Base-by-base conservation (phyloP, 129 eudicot genomes). In the Smallanthus sonchifolius region DNA sequence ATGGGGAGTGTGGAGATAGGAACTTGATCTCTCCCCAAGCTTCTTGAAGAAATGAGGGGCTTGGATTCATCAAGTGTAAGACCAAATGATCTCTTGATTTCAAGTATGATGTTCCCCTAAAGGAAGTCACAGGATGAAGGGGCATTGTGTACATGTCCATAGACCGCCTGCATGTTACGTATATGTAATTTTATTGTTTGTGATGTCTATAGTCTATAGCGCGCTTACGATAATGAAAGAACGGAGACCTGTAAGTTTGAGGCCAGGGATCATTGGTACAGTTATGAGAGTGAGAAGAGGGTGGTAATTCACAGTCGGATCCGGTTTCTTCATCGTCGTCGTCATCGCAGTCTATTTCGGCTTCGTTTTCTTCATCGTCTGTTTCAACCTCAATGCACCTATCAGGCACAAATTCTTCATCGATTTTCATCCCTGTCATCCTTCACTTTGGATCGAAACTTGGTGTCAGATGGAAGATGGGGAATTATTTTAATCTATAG, bases 291-390 rank as follows among this genome's bases (percentile, higher is more conserved):
- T 75, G 55, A 20, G 72, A 20, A 19, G 13, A 55, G 39, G 57
- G 55, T 64, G 42, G 14, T 66, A 32, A 7, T 10, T 74, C 78
- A 30, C 39, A 13, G 44, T 79, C 87, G 30, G 83, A 83, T 68
- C 62, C 86, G 8, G 80, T 74, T 34, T 74, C 78, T 30, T 85
- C 84, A 7, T 82, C 82, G 16, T 75, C 79, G 19, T 70, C 75
- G 19, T 68, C 49, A 4, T 83, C 72, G 49, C 79, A 83, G 69
- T 43, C 79, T 13, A 65, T 81, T 76, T 85, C 85, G 10, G 91
- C 95, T 79, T 83, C 82, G 47, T 85, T 76, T 10, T 83, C 84
- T 69, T 88, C 95, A 38, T 88, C 95, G n/a, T 88, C 95, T 2
- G 95, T 88, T 74, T 82, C 88, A 45, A 88, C 81, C 56, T 74